Evolutionary conservation across 192 early-diverging fungal species (phyloP), one percentile per base, ranked within the genome.

Genomic region (Chytriomyces hyalinus): DNA sequence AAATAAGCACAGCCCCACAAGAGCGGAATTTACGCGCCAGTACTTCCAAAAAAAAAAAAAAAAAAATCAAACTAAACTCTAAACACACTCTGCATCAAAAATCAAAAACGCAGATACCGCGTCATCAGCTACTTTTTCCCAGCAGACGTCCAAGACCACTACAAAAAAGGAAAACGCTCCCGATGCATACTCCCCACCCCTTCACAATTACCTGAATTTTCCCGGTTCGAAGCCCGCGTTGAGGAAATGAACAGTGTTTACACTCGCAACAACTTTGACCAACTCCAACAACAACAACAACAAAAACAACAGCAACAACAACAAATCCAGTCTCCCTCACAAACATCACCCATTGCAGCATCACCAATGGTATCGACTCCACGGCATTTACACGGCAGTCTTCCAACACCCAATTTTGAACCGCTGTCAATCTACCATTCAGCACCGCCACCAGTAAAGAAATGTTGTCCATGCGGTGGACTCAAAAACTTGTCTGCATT

Each of bases 61-160:
- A 36, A 36, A 36, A 36, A n/a, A n/a, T n/a, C n/a, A n/a, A n/a
- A n/a, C 2, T 36, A 36, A 36, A 4, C 5, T 13, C 48, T n/a
- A 71, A 28, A 20, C 10, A 20, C 20, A 59, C n/a, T 57, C 53
- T 57, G 1, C 36, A 36, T 36, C 4, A 36, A 36, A 36, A 36
- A 26, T 26, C 24, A 26, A 26, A n/a, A 15, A 59, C 57, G 20
- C 63, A n/a, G 63, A 24, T 65, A n/a, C 26, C 28, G 66, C 20
- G 66, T 67, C 20, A 67, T 67, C 22, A n/a, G 11, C 13, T 67
- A 67, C 44, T 43, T 67, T 22, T 67, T 46, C 66, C 66, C 66
- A 11, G 2, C 17, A 67, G 66, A 67, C 44, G 66, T 67, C 8
- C 8, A 20, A 15, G 20, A 20, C 44, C 44, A 67, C 46, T 67